phyloP scores from a whole-genome alignment of 2,329 filamentous ascomycete species.

The Elsinoe australis region DNA sequence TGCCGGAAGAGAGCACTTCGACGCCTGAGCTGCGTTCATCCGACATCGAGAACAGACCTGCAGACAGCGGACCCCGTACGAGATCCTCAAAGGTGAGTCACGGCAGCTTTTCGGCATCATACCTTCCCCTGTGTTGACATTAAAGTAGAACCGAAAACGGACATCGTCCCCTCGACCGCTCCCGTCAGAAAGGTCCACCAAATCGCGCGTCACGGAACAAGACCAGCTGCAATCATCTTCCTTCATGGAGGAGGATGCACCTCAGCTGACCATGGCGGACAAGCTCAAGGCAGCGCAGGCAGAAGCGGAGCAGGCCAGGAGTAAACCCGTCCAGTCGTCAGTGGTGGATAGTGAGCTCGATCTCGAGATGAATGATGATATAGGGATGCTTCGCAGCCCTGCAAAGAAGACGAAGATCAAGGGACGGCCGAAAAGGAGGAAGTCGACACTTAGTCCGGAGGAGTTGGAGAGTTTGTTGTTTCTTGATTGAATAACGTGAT shows the following conservation, averaged over 20 bases:
- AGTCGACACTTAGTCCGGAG: constrained; percentile 68
- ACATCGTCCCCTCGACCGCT: background rate
- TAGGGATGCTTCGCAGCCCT: constrained; percentile 25
- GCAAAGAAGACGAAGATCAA: constrained; percentile 42
- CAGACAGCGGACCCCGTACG: background rate
- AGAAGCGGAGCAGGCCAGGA: constrained; percentile 32
- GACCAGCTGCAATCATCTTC: constrained; percentile 10
- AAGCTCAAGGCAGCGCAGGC: constrained; percentile 30
- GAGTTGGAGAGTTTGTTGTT: constrained; percentile 60
- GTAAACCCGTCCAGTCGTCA: constrained; percentile 9
- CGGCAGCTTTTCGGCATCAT: too few relatives aligned
- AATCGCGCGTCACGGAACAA: background rate
- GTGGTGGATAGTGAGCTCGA: constrained; percentile 26
- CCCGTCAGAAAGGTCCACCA: background rate
- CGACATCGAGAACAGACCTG: background rate
- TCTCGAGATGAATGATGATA: constrained; percentile 45
- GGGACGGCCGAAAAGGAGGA: constrained; percentile 54
- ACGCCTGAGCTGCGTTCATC: background rate
- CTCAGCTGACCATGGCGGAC: constrained; percentile 14
- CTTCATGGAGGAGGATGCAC: constrained; percentile 18
- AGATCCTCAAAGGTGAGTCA: background rate
- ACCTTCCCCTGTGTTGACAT: too few relatives aligned
- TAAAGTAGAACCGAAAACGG: constrained; percentile 2
- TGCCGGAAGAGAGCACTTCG: background rate
- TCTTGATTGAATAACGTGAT: too few relatives aligned